phyloP scores from a whole-genome alignment of 768 basidiomycete genomes.

The Boletus sp. region DNA sequence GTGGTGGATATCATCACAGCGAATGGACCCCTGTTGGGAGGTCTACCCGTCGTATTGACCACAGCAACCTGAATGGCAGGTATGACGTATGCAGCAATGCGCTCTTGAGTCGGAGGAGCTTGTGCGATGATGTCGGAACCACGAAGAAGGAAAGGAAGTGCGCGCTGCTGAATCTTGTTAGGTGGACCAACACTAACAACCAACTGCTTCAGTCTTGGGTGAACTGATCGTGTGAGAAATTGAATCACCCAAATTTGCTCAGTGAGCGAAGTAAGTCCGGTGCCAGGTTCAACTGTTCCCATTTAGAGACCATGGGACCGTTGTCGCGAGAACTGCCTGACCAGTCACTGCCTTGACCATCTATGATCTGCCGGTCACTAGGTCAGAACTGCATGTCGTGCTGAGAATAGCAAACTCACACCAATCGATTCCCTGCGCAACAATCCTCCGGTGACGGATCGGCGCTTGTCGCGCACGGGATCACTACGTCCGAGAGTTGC shows the following conservation, averaged over 20 bases:
- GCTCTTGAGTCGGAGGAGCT: slow-evolving; percentile 96
- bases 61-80: slow-evolving; percentile 85
- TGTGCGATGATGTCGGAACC: slow-evolving; percentile 98
- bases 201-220: slow-evolving; percentile 13
- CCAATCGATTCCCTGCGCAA: slow-evolving; percentile 73
- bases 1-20: slow-evolving; percentile 97
- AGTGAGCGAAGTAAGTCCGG: slow-evolving; percentile 87
- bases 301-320: slow-evolving; percentile 87
- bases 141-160: slow-evolving; percentile 89
- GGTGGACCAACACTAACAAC: slow-evolving; percentile 86
- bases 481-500: slow-evolving; percentile 37
- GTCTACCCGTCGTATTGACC: slow-evolving; percentile 54
- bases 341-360: slow-evolving; percentile 57
- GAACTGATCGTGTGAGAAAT: slow-evolving; percentile 4
- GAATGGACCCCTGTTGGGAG: slow-evolving; percentile 68
- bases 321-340: slow-evolving; percentile 57
- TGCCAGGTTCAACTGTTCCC: slow-evolving; percentile 88
- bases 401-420: slow-evolving; percentile 43
- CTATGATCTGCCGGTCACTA: slow-evolving; percentile 44
- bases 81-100: slow-evolving; percentile 96
- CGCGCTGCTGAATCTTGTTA: slow-evolving; percentile 98
- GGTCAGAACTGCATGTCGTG: slow-evolving; percentile 13
- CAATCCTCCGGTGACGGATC: slow-evolving; percentile 62
- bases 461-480: slow-evolving; percentile 63
- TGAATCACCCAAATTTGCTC: slow-evolving; percentile 86